Conservation (phyloP, 345 rosid genomes). For the Arabidopsis thaliana region TAIR10.1 NC_003071.7:14950501-14951000, state of each 20-base stretch:
- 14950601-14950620: constrained; percentile 1
- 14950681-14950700: constrained; percentile 6
- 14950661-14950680: constrained; percentile 31
- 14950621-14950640: constrained; percentile 17
- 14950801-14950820: constrained; percentile 11
- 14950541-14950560: neutral
- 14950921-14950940: constrained; percentile 43
- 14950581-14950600: constrained; percentile 27
- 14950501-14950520: neutral
- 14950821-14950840: neutral
- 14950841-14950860: constrained; percentile 6
- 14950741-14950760: constrained; percentile 35
- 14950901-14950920: neutral
- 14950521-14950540: neutral
- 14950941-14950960: constrained; percentile 69
- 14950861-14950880: constrained; percentile 12
- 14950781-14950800: constrained; percentile 20
- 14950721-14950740: constrained; percentile 9
- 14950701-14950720: neutral
- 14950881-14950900: constrained; percentile 12
- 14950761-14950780: constrained; percentile 8
- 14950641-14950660: constrained; percentile 1
- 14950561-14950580: constrained; percentile 20
- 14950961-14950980: constrained; percentile 58
- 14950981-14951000: constrained; percentile 86